These are phyloP conservation scores for Elsinoe batatas DNA, from an alignment of 2,329 filamentous ascomycete genomes.

Conservation along the genomic window DNA sequence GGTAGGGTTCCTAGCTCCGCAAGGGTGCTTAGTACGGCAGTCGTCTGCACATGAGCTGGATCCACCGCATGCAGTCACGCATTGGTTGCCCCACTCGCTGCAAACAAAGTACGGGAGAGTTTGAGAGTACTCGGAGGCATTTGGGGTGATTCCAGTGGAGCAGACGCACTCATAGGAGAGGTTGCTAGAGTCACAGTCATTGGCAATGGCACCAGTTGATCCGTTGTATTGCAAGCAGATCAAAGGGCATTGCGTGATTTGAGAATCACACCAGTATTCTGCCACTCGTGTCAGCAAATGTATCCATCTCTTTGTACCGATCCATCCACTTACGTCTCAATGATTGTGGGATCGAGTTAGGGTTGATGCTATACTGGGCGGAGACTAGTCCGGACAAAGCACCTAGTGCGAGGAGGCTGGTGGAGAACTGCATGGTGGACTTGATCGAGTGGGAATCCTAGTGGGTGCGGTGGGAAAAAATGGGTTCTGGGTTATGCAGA, in stretches of 20 bases:
- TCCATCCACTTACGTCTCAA: conserved; percentile 40
- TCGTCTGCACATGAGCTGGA: conserved; percentile 49
- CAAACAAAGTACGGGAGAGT: conserved; percentile 72
- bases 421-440: conserved; percentile 33
- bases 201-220: conserved; percentile 36
- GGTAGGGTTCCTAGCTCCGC: conserved; percentile 58
- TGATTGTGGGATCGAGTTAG: conserved; percentile 45
- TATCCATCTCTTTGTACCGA: background rate
- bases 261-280: conserved; percentile 52
- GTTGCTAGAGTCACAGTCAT: conserved; percentile 57
- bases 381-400: conserved; percentile 43
- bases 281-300: background rate
- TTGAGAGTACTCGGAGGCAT: conserved; percentile 65
- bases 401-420: conserved; percentile 40
- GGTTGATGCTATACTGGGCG: conserved; percentile 53
- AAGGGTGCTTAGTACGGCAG: conserved; percentile 60
- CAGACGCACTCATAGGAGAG: conserved; percentile 67
- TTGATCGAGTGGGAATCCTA: background rate
- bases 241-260: conserved; percentile 56
- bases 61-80: conserved; percentile 43
- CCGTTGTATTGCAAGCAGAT: conserved; percentile 58
- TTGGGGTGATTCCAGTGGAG: conserved; percentile 54
- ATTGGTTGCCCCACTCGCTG: conserved; percentile 60
- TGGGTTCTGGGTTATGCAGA: background rate
- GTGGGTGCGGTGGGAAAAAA: background rate